Conservation (phyloP, 768 basidiomycete species). For the Mycena galericulata region DNA sequence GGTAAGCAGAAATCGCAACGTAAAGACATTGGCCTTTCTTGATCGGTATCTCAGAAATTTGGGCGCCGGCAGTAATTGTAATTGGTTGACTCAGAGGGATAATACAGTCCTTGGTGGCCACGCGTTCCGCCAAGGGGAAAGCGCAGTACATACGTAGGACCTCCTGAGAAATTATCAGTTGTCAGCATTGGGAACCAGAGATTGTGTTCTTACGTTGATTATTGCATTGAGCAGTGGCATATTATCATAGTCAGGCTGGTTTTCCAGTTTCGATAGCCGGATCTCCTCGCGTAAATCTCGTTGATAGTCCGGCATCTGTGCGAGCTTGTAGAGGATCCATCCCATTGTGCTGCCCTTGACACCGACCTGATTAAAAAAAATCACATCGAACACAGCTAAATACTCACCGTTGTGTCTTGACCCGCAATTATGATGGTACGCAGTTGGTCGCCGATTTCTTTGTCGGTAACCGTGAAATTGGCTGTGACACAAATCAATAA, state of each 20-base stretch:
- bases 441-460: neutral
- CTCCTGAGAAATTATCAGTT: neutral
- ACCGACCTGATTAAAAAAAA: too few relatives aligned
- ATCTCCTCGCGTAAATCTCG: neutral
- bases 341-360: neutral
- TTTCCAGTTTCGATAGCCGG: neutral
- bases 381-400: neutral
- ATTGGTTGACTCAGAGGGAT: too few relatives aligned
- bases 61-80: slow-evolving; percentile 9
- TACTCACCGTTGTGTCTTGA: neutral
- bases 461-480: slow-evolving; percentile 5
- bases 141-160: neutral
- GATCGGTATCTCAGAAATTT: slow-evolving; percentile 27
- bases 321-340: slow-evolving; percentile 9
- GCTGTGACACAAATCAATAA: neutral
- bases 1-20: slow-evolving; percentile 28
- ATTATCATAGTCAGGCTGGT: neutral
- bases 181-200: too few relatives aligned
- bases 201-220: neutral
- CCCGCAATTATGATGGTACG: neutral
- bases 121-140: too few relatives aligned
- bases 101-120: too few relatives aligned
- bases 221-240: slow-evolving; percentile 12
- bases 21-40: slow-evolving; percentile 24
- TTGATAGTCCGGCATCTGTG: neutral